A percentile compares a stretch with the other conserved stretches of the same genome.
Conservation (phyloP, 768 basidiomycete species). For the Suillus plorans region DNA sequence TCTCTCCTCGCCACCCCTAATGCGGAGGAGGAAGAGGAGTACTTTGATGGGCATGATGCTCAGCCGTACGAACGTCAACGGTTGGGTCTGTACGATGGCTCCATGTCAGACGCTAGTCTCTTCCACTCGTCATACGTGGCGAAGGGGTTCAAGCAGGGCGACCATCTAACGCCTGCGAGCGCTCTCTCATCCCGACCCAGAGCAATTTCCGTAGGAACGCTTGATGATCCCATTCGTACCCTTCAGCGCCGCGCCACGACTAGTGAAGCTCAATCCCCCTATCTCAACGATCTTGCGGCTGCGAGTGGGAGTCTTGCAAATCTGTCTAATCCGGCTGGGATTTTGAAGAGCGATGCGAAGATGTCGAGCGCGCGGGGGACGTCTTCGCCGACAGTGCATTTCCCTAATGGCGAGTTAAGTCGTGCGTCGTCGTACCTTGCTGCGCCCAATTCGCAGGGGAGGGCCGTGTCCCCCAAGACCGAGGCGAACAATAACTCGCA, state of each 20-base stretch:
- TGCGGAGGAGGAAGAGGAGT: constrained; percentile 73
- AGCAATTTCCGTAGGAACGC: constrained; percentile 85
- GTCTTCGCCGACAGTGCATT: constrained; percentile 58
- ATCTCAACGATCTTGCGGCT: constrained; percentile 55
- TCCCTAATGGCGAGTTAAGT: constrained; percentile 61
- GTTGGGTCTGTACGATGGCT: constrained; percentile 60
- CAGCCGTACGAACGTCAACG: constrained; percentile 51
- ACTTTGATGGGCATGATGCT: constrained; percentile 61
- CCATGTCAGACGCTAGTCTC: constrained; percentile 49
- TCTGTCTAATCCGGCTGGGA: constrained; percentile 36
- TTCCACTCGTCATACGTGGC: constrained; percentile 60
- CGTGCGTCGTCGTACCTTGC: constrained; percentile 67
- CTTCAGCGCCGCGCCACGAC: constrained; percentile 65
- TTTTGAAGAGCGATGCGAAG: constrained; percentile 62
- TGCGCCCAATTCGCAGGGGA: constrained; percentile 66
- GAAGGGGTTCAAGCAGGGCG: constrained; percentile 72
- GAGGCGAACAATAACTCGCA: constrained; percentile 65
- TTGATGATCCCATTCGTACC: constrained; percentile 75
- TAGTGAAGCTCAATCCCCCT: constrained; percentile 54
- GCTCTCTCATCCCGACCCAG: constrained; percentile 58
- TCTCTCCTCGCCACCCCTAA: constrained; percentile 64
- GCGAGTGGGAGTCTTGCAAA: constrained; percentile 26
- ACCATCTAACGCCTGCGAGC: constrained; percentile 55
- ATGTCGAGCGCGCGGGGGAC: constrained; percentile 42
- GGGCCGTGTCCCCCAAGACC: constrained; percentile 81